phyloP scores from a whole-genome alignment of 306 rosid species.

The Prunus armeniaca region DNA sequence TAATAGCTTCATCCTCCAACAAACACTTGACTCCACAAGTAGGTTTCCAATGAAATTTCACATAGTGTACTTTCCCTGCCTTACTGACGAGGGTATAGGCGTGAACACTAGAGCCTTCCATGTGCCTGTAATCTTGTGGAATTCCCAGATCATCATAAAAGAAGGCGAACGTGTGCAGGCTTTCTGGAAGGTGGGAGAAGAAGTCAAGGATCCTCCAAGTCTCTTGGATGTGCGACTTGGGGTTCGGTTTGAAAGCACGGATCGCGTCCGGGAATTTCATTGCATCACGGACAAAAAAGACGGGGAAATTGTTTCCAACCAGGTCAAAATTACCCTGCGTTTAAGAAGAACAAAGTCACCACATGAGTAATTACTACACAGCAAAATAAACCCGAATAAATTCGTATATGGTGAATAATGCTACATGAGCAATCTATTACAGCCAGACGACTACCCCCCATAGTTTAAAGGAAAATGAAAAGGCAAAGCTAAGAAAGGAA shows the following conservation, averaged over 20 bases:
- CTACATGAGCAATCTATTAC: not conserved
- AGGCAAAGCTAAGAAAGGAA: not conserved
- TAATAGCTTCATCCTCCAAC: slow-evolving; percentile 80
- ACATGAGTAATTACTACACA: not conserved
- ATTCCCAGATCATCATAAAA: slow-evolving; percentile 80
- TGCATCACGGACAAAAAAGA: slow-evolving; percentile 80
- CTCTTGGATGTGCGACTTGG: slow-evolving; percentile 94
- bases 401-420: not conserved
- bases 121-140: slow-evolving; percentile 93
- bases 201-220: slow-evolving; percentile 85
- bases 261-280: slow-evolving; percentile 93
- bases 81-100: slow-evolving; percentile 74
- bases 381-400: not conserved
- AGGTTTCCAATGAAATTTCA: slow-evolving; percentile 90
- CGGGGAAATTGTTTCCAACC: slow-evolving; percentile 91
- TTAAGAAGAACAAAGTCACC: slow-evolving; percentile 11
- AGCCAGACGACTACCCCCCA: not conserved
- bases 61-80: slow-evolving; percentile 74
- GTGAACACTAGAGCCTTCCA: slow-evolving; percentile 93
- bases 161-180: slow-evolving; percentile 81
- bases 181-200: slow-evolving; percentile 93
- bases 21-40: slow-evolving; percentile 75
- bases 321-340: slow-evolving; percentile 92
- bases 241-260: slow-evolving; percentile 91
- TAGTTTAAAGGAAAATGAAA: not conserved